Percentiles rank a stretch among this genome's conserved stretches.
Evolutionary conservation across 768 basidiomycete genomes (phyloP).

Genomic region (Cytidiella melzeri): DNA sequence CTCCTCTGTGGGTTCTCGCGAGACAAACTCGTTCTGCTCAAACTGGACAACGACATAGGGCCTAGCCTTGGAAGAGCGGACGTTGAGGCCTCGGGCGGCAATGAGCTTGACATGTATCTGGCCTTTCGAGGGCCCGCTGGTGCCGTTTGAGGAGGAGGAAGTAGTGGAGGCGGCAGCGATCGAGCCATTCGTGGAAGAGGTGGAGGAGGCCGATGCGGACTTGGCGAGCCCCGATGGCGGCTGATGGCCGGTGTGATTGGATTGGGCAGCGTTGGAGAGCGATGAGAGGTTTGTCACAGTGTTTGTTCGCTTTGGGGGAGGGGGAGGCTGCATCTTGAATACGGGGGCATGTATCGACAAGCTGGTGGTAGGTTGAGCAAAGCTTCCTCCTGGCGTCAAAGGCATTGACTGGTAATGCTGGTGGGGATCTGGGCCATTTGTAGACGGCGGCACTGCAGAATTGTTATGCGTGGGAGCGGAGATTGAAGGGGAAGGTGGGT

Average conservation of each 20-base stretch:
- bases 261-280: conserved; percentile 15
- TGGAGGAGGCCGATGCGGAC: conserved; percentile 24
- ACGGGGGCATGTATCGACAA: conserved; percentile 83
- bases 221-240: conserved; percentile 11
- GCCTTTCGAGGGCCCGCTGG: conserved; percentile 40
- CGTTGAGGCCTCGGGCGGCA: conserved; percentile 78
- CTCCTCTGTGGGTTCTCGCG: conserved; percentile 81
- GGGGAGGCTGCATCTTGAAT: conserved; percentile 72
- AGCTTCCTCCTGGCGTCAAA: conserved; percentile 32
- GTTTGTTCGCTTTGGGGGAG: conserved; percentile 31
- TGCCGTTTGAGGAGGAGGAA: conserved; percentile 22
- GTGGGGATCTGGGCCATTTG: conserved; percentile 6
- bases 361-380: conserved; percentile 47
- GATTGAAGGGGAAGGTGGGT: conserved; percentile 21
- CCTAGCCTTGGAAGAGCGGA: conserved; percentile 54
- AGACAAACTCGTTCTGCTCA: conserved; percentile 98
- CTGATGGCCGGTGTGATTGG: background rate
- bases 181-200: conserved; percentile 15
- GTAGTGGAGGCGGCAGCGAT: conserved; percentile 20
- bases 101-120: conserved; percentile 97
- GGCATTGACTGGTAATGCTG: conserved; percentile 34
- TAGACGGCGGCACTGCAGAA: conserved; percentile 8
- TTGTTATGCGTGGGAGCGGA: conserved; percentile 12
- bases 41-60: conserved; percentile 98
- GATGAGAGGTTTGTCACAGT: conserved; percentile 1